Conservation (phyloP, 1,284 basidiomycete genomes). For the Tilletia setariae region DNA sequence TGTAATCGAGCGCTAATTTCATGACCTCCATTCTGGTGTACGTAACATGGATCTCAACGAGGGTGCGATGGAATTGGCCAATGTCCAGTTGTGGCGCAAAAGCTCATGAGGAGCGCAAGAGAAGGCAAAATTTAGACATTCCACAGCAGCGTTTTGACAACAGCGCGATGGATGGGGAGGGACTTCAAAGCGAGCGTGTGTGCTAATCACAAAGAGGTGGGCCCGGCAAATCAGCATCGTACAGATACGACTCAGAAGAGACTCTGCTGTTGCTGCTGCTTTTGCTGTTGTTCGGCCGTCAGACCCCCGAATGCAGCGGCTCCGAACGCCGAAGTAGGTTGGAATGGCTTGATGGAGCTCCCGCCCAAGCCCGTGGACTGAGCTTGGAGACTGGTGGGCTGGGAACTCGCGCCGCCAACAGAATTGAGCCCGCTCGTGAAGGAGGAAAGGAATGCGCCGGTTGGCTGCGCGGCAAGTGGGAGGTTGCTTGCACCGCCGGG, state of each 20-base stretch:
- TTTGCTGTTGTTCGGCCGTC: not conserved
- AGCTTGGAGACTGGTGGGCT: constrained; percentile 22
- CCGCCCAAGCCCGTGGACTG: constrained; percentile 41
- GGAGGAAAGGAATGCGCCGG: not conserved
- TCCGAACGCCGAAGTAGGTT: constrained; percentile 46
- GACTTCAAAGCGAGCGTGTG: not conserved
- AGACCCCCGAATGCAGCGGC: constrained; percentile 10
- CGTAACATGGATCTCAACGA: too few species aligned
- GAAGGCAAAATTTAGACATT: too few species aligned
- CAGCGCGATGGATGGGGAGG: not conserved
- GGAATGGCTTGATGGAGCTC: constrained; percentile 45
- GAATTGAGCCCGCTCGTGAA: not conserved
- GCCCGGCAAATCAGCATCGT: too few species aligned
- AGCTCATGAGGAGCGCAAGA: too few species aligned
- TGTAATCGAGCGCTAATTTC: not conserved
- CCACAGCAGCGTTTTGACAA: not conserved
- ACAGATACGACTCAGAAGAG: constrained; percentile 3
- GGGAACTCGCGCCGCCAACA: not conserved
- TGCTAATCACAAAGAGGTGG: too few species aligned
- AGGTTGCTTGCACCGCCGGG: not conserved
- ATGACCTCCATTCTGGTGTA: too few species aligned
- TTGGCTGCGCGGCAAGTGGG: constrained; percentile 4
- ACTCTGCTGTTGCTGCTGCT: constrained; percentile 9
- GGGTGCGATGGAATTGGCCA: too few species aligned
- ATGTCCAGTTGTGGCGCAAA: too few species aligned